Base-by-base conservation (phyloP, 768 basidiomycete species). In the Strobilomyces echinocephalus region DNA sequence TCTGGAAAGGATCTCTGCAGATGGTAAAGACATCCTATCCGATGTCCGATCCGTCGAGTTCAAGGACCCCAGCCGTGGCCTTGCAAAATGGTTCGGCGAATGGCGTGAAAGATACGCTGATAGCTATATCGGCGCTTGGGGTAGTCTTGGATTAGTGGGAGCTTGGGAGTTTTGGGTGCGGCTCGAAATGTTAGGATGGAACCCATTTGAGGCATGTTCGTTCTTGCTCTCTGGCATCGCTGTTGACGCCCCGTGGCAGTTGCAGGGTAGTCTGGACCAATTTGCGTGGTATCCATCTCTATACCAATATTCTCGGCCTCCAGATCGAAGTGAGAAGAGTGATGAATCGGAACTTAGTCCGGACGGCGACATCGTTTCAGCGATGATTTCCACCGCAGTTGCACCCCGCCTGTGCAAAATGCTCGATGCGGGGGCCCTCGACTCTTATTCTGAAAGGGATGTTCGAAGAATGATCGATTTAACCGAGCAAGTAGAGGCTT, bases 151-250 rank as follows among this genome's bases (percentile, higher is more conserved):
- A 1, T 78, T 93, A 40, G 84, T 95, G 1, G 85, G 85, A 46
- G 89, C 90, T 45, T 95, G 93, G 92, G 93, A 94, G 69, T 95
- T 94, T 67, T 95, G 91, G 91, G 83, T 83, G n/a, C 76, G 92
- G 51, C 73, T 92, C 53, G 94, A 97, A 72, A 77, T 85, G 57
- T 72, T 91, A 11, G 88, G 86, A 4, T 97, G 95, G 95, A 83
- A 93, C 66, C 91, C 88, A 43, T 75, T 95, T 21, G 80, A 88
- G 73, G 92, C 88, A 63, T 57, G 78, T 72, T 36, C 16, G 1
- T 35, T 47, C 24, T 36, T 42, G 18, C 24, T 33, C 35, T 50
- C 31, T 33, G 35, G 31, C 36, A 26, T 20, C 18, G 5, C 18
- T 39, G 21, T 47, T 63, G 30, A 63, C 46, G 51, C 31, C 34